Base-by-base conservation (phyloP, 2,329 filamentous ascomycete species). In the Cladosporium colombiae region DNA sequence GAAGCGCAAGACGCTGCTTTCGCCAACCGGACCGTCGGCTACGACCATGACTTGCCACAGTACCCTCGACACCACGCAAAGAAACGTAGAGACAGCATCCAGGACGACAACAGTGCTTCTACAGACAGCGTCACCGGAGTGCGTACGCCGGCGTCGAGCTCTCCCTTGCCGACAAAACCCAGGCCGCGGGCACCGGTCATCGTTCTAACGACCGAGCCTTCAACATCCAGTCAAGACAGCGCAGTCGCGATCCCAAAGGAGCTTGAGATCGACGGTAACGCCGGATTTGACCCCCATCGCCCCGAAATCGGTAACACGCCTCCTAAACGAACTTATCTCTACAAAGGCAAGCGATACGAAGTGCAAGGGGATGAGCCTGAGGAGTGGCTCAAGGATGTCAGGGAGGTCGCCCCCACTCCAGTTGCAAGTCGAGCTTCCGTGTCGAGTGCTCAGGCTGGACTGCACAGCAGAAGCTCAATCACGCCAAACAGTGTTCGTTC, bases 71-170 rank as follows among this genome's bases (percentile, higher is more conserved):
- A 33, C 25, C 25, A 46, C 13, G 35, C 33, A 35, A 46, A 56
- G 61, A 63, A 63, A 46, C 61, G 61, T 50, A 63, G 50, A 56
- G 61, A 63, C 61, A 63, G 61, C 50, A 63, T 63, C 31, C 50
- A 55, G 27, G 61, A 63, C 16, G 50, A 46, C 35, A 44, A n/a
- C 50, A 62, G 49, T 44, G 11, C 35, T 18, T 40, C 50, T 21
- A 23, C 56, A 14, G 33, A 16, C 16, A 59, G 23, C 23, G 14
- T 46, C 10, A 27, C 23, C 10, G 56, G 25, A 27, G 7, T 23
- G 2, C 16, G 23, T 2, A 29, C 56, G 40, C 16, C 27, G 18
- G 23, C 37, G 3, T 59, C 56, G n/a, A 52, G 21, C n/a, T 25
- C 59, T 37, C 29, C 44, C 6, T 27, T 52, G 7, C 59, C 59